Base-by-base conservation (phyloP, 345 rosid species). In the Citrus unshiu region DNA sequence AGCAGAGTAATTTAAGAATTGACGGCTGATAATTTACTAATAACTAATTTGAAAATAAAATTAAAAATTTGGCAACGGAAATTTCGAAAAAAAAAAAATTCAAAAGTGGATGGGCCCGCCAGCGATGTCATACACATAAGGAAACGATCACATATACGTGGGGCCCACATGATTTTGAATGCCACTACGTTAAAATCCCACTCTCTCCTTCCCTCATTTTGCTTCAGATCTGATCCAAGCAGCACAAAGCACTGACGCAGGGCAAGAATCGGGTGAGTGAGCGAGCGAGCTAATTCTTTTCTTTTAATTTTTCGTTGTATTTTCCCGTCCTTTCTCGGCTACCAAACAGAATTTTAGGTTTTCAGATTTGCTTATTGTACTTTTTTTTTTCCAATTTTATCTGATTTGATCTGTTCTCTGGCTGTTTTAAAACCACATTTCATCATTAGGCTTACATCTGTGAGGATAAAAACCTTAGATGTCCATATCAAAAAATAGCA, bases 141-240 rank as follows among this genome's bases (percentile, higher is more conserved):
- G 25, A 51, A 70, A 1, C 60, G 30, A 4, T 70, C 7, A 27
- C 18, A 49, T 46, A 27, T 0, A 1, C 5, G 18, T 27, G 63
- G 75, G 75, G 22, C 75, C 75, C 64, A 56, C 9, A 0, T 18
- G 61, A 35, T 22, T 72, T 57, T 22, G 13, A 72, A 72, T 22
- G 49, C n/a, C 7, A 9, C 25, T n/a, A 12, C 2, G 58, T 18
- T 18, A 22, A 18, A 4, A 4, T 5, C 63, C 12, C 46, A 30
- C 74, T 3, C 37, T 58, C 22, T 57, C n/a, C n/a, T 10, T 61
- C 60, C 29, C 60, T 6, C 8, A 27, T 22, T 35, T 21, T 24
- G 70, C 70, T 19, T 43, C 84, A 68, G 82, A 83, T 83, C 85
- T 35, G 56, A 61, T 77, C 81, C 68, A 72, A 77, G 6, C 30